Base-by-base conservation (phyloP, 1,139 yeast genomes). In the Citeromyces hawaiiensis region DNA sequence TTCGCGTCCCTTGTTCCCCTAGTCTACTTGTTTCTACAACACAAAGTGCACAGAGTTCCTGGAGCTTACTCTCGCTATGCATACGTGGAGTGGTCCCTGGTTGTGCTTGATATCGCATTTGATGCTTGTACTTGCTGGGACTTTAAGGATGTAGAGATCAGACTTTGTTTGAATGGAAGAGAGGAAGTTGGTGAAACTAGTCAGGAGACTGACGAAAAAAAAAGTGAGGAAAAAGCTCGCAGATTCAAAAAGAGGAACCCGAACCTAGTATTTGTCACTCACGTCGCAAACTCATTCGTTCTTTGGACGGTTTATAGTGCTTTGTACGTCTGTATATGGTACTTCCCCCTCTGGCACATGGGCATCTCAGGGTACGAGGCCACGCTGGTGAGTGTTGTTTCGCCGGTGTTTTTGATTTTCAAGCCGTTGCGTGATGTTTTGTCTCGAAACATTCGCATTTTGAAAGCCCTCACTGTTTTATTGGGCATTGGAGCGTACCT, bases 1-100 rank as follows among this genome's bases (percentile, higher is more conserved):
- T 88, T 87, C 55, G 71, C 65, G 9, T 70, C 79, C 15, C 59
- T 91, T 40, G 64, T 83, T 3, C 97, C 98, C 2, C 70, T 91
- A 57, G 66, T 91, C 36, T 88, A 87, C 60, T 81, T 86, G 69
- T 91, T 83, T 56, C 80, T 91, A 45, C 94, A 86, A 57, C 98
- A 91, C 62, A 88, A 88, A 57, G 94, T 91, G 19, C 83, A 86
- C 52, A 76, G 69, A 39, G 62, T 78, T 36, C 72, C 96, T 0
- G 98, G 98, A n/a, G 96, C 98, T 4, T 91, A 91, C 57, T 87
- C 97, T 0, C 70, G 76, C 38, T 91, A 91, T 57, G 96, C 98
- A 1, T 87, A 86, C 58, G 82, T 86, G 52, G 98, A 91, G 59
- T 91, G 98, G 98, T 63, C 83, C 0, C 66, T 91, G 53, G 83